phyloP scores from a whole-genome alignment of 2,329 filamentous ascomycete species.

The Lomentospora prolificans region DNA sequence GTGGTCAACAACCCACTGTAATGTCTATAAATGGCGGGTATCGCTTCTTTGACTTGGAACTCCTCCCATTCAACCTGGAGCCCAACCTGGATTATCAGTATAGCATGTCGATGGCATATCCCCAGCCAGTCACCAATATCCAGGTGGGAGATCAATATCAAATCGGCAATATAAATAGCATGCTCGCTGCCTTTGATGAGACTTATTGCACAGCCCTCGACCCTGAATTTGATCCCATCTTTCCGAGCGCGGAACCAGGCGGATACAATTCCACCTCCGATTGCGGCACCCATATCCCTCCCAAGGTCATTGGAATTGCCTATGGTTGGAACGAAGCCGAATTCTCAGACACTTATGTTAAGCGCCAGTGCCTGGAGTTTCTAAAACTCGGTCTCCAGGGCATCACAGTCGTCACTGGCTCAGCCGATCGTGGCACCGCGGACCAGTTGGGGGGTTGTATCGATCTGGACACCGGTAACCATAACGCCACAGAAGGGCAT shows the following conservation, averaged over 20 bases:
- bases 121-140: background rate
- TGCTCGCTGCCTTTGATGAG: background rate
- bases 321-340: background rate
- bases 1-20: background rate
- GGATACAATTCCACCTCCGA: background rate
- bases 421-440: background rate
- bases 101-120: background rate
- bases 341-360: background rate
- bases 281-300: background rate
- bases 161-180: background rate
- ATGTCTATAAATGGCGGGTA: background rate
- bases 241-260: background rate
- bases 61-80: background rate
- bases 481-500: background rate
- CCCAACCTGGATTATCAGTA: background rate
- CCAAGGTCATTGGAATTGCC: background rate
- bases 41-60: background rate
- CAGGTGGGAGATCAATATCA: background rate
- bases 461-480: background rate
- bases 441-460: background rate
- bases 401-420: background rate
- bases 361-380: conserved; percentile 4
- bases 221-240: background rate
- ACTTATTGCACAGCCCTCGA: background rate
- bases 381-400: conserved; percentile 2